Evolutionary conservation across 208 protist genomes (phyloP).

Genomic region (Trypanosoma melophagium): DNA sequence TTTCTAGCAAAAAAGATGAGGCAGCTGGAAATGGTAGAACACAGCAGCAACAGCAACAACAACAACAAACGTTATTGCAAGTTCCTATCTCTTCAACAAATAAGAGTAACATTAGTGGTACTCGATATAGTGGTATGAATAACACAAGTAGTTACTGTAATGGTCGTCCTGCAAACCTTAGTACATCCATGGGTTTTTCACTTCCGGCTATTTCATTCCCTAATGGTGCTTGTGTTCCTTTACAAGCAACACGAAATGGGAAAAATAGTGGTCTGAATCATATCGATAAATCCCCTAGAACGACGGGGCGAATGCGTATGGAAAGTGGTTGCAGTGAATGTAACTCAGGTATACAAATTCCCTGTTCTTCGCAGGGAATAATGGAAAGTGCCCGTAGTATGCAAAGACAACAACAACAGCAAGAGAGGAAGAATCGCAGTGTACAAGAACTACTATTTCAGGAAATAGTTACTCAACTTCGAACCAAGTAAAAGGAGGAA

Average conservation of each 20-base stretch:
- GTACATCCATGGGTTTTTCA: background rate
- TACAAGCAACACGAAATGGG: background rate
- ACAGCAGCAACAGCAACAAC: background rate
- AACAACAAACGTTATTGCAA: background rate
- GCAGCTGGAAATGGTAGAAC: background rate
- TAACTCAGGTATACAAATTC: too few relatives aligned
- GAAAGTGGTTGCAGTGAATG: too few relatives aligned
- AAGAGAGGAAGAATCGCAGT: background rate
- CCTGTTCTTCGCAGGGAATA: too few relatives aligned
- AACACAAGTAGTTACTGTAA: background rate
- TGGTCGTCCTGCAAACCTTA: background rate
- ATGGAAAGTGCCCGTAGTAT: background rate
- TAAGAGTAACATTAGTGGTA: background rate
- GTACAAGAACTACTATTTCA: slow-evolving; percentile 1
- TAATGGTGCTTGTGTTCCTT: background rate
- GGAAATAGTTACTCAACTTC: slow-evolving; percentile 4
- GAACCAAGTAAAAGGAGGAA: background rate
- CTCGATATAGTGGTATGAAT: background rate
- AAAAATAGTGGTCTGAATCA: too few relatives aligned
- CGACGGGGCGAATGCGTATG: too few relatives aligned
- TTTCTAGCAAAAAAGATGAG: background rate
- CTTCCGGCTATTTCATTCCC: background rate
- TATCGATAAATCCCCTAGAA: too few relatives aligned
- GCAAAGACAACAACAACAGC: background rate
- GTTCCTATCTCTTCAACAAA: too few relatives aligned